Base-by-base conservation (phyloP, 805 yeast genomes). In the Saccharomycopsis javanensis region DNA sequence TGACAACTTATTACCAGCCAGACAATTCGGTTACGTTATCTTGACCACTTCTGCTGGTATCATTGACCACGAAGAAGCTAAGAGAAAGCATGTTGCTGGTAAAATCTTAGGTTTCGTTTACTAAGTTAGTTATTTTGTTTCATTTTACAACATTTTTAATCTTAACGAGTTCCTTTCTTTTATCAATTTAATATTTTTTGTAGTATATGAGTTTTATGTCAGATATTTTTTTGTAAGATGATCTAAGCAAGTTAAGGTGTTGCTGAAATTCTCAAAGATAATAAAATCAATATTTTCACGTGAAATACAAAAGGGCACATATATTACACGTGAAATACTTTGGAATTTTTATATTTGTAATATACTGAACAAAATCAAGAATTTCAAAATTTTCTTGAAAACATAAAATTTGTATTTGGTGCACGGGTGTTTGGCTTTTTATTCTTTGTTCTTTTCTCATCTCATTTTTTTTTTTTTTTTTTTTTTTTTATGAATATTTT, bases 1-100 rank as follows among this genome's bases (percentile, higher is more conserved):
- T 70, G 96, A 85, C 77, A 89, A 91, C 88, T 85, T 91, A 75
- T 82, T 91, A 74, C 98, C 98, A 77, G 96, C 98, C 67, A 89
- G 98, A 86, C 98, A 91, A 80, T 92, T 91, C 73, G 98, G 98
- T 81, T 90, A 78, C 86, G 91, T 91, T 73, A 88, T 91, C 78
- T 84, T 91, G 76, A 92, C 98, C 79, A 91, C 98, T 70, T 92
- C 97, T 71, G 97, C 97, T 71, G 98, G 98, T 81, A 91, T 91
- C 72, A 90, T 91, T 96, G 97, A 92, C 85, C 98, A 91, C 83
- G 97, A 92, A 83, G 97, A 91, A 82, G 98, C 98, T 73, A 88
- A 96, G 86, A 87, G 97, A 85, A 92, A 91, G 88, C 97, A 91
- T 82, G 97, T 91, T 70, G 89, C 97, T 69, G 98, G 98, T 79